Evolutionary conservation across 2,329 filamentous ascomycete species (phyloP).

Genomic region (Myotisia sp.): DNA sequence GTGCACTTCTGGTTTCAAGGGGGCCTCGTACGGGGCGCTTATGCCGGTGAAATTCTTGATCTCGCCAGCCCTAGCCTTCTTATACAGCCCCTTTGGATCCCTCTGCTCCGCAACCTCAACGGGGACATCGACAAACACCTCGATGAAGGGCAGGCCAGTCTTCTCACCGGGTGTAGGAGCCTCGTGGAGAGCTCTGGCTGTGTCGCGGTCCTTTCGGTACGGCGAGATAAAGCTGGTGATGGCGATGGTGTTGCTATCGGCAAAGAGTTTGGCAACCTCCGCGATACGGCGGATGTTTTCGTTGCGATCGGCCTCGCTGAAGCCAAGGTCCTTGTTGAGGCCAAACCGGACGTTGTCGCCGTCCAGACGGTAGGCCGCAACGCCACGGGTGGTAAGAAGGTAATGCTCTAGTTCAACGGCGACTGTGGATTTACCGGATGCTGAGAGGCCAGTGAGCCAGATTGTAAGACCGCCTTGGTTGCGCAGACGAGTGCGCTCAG

Average conservation of each 20-base stretch:
- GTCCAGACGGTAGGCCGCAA: slow-evolving; percentile 82
- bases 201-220: slow-evolving; percentile 71
- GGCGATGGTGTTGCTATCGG: slow-evolving; percentile 72
- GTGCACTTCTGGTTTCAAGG: slow-evolving; percentile 69
- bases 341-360: slow-evolving; percentile 98
- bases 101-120: slow-evolving; percentile 85
- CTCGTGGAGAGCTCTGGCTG: slow-evolving; percentile 67
- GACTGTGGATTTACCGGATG: slow-evolving; percentile 93
- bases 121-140: slow-evolving; percentile 85
- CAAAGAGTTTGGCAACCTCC: slow-evolving; percentile 94
- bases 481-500: slow-evolving; percentile 37
- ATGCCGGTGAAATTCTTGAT: slow-evolving; percentile 98
- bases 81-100: slow-evolving; percentile 95
- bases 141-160: slow-evolving; percentile 64
- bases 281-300: slow-evolving; percentile 97
- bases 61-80: slow-evolving; percentile 83
- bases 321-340: slow-evolving; percentile 93
- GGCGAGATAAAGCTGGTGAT: slow-evolving; percentile 96
- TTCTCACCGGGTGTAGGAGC: slow-evolving; percentile 42
- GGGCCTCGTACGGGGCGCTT: slow-evolving; percentile 86
- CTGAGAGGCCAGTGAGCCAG: slow-evolving; percentile 94
- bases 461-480: slow-evolving; percentile 84
- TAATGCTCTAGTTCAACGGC: slow-evolving; percentile 95
- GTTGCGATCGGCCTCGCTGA: slow-evolving; percentile 81
- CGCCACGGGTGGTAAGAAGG: slow-evolving; percentile 57